Percentiles rank a stretch among this genome's conserved stretches.
phyloP scores from a whole-genome alignment of 805 yeast genomes.

The Torulaspora maleeae region DNA sequence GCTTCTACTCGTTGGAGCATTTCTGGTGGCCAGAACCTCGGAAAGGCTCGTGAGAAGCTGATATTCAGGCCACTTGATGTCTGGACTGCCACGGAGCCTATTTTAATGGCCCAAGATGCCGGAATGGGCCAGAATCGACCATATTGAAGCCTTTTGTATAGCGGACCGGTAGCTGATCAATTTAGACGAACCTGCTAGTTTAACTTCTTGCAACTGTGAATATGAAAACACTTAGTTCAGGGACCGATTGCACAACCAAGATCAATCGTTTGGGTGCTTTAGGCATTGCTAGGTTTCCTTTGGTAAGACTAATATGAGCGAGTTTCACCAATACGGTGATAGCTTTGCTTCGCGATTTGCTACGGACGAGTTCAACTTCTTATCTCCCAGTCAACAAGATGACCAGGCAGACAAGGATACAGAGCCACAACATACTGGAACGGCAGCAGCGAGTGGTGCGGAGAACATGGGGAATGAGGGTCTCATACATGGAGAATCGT shows the following conservation, averaged over 20 bases:
- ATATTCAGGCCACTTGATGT: not conserved
- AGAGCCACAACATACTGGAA: not conserved
- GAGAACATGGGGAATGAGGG: not conserved
- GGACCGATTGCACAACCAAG: not conserved
- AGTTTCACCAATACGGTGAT: constrained; percentile 12
- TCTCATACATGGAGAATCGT: constrained; percentile 1
- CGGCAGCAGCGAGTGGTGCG: not conserved
- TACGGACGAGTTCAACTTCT: constrained; percentile 11
- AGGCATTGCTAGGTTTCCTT: not conserved
- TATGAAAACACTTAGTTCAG: not conserved
- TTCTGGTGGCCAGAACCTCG: no score
- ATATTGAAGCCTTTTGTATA: not conserved
- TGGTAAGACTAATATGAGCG: constrained; percentile 4
- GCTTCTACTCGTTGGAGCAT: no score
- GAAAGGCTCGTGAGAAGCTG: no score
- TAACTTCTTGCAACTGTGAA: not conserved
- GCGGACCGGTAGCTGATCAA: constrained; percentile 1
- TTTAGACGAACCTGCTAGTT: not conserved
- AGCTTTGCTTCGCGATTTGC: constrained; percentile 13
- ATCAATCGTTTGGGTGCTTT: not conserved
- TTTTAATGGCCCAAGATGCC: no score
- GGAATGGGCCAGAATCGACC: not conserved
- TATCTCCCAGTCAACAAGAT: constrained; percentile 11
- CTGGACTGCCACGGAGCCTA: no score
- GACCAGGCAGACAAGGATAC: constrained; percentile 1